These are phyloP conservation scores for Colletotrichum viniferum DNA, from an alignment of 2,329 filamentous ascomycete genomes.

Conservation along the genomic window DNA sequence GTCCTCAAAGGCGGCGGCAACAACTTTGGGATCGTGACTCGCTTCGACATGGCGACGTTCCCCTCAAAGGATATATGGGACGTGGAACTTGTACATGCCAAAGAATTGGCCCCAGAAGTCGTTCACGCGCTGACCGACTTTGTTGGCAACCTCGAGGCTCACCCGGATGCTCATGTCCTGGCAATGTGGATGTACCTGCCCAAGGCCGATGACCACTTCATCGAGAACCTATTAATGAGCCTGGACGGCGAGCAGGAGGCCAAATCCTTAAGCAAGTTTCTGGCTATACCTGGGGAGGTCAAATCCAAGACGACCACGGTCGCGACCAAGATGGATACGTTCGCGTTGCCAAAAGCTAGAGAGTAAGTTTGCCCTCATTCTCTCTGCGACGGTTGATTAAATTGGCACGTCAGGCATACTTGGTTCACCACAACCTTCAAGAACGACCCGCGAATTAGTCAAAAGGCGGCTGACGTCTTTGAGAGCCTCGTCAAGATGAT, in stretches of 20 bases:
- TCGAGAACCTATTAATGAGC: not conserved
- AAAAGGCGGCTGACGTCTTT: constrained; percentile 17
- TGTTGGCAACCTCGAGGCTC: not conserved
- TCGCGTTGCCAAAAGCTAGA: not conserved
- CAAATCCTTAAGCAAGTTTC: not conserved
- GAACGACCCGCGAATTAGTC: constrained; percentile 19
- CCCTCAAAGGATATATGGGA: not conserved
- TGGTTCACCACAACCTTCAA: constrained; percentile 15
- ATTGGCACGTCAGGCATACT: not conserved
- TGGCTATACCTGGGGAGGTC: not conserved
- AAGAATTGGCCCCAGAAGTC: not conserved
- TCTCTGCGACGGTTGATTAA: not conserved
- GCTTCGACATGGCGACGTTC: constrained; percentile 20
- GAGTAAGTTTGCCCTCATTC: not conserved
- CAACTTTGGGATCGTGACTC: constrained; percentile 47
- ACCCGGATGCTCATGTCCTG: not conserved
- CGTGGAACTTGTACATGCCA: not conserved
- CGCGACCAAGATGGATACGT: not conserved
- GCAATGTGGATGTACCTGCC: not conserved
- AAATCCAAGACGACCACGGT: not conserved
- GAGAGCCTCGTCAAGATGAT: not conserved
- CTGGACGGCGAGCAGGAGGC: not conserved
- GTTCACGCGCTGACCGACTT: not conserved
- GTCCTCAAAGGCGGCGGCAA: constrained; percentile 51
- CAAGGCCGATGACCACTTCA: not conserved